Evolutionary conservation across 2,329 filamentous ascomycete species (phyloP), one percentile per base, ranked within the genome.

Genomic region (Pyricularia sp.): DNA sequence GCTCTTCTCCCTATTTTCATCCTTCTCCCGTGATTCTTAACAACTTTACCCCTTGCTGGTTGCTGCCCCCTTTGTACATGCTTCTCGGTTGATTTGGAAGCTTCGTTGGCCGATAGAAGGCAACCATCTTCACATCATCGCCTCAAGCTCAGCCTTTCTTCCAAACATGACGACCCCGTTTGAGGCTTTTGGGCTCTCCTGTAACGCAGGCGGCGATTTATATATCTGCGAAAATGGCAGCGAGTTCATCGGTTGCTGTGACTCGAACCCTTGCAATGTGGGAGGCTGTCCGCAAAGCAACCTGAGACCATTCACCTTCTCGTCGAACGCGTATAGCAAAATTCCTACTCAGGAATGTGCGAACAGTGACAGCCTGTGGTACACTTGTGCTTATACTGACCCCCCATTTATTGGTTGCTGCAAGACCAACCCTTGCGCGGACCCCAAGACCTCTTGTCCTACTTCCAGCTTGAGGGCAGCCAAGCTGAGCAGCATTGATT

Each of bases 171-270:
- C 63, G 20, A 61, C 4, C 36, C 26, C 55, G 36, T 65, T 28
- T 42, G 26, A 74, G 25, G 65, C 30, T 2, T 75, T 78, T 50
- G 73, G 75, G 1, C 74, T 78, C 28, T 74, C 74, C 0, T 80
- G 79, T 61, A 77, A 78, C 3, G 72, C 33, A 4, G 76, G 75
- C 12, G 77, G 77, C 3, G 70, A 69, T 1, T 80, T 79, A 73
- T 77, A 78, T 69, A 74, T 78, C 20, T 80, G 78, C 68, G 70
- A 70, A 64, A 42, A 72, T 6, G 69, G 71, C 10, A 71, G 75
- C 20, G 74, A 73, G 4, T 82, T 81, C 64, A 74, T 81, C 26
- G 80, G 80, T 6, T 81, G 80, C 71, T 81, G 80, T 71, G 71
- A 70, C 11, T 68, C 70, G 5, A 74, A 81, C 55, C 77, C 79